Base-by-base conservation (phyloP, 495 filamentous ascomycete species). In the Recurvomyces mirabilis region DNA sequence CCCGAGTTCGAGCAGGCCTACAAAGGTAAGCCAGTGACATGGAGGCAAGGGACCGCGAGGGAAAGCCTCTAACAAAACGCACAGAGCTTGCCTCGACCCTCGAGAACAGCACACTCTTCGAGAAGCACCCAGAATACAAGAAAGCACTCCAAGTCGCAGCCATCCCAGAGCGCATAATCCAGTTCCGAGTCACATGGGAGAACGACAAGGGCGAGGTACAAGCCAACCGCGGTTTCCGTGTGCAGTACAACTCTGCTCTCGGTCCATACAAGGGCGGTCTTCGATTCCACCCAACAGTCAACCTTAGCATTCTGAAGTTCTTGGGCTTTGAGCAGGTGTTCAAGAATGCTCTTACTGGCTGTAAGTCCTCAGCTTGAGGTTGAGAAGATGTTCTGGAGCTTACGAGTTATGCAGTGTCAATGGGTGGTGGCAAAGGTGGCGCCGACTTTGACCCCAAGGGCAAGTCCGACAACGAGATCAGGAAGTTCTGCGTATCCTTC, bases 371-470 rank as follows among this genome's bases (percentile, higher is more conserved):
- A 52, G n/a, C 18, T 21, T 11, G n/a, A n/a, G n/a, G n/a, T n/a
- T n/a, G n/a, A n/a, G n/a, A n/a, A n/a, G n/a, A n/a, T n/a, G n/a
- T n/a, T n/a, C n/a, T n/a, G n/a, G n/a, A n/a, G n/a, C n/a, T n/a
- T n/a, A n/a, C n/a, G n/a, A n/a, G n/a, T n/a, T n/a, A n/a, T 34
- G 52, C 51, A 87, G 84, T 96, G 61, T 91, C 77, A 73, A 96
- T 98, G 78, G 91, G 91, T 51, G 91, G 91, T 71, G 91, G 84
- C 57, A 98, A 98, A 74, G 91, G 91, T 69, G 91, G 91, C 55
- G 82, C 91, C 63, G 91, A 98, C 73, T 98, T 98, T 66, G 87
- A 98, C 71, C 91, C 91, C 63, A 98, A 98, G 77, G 88, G 87
- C 72, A 98, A 95, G 76, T 81, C 79, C 43, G 89, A 98, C 65